Conservation (phyloP, 2,329 filamentous ascomycete species). For the Curvularia verruculosa region DNA sequence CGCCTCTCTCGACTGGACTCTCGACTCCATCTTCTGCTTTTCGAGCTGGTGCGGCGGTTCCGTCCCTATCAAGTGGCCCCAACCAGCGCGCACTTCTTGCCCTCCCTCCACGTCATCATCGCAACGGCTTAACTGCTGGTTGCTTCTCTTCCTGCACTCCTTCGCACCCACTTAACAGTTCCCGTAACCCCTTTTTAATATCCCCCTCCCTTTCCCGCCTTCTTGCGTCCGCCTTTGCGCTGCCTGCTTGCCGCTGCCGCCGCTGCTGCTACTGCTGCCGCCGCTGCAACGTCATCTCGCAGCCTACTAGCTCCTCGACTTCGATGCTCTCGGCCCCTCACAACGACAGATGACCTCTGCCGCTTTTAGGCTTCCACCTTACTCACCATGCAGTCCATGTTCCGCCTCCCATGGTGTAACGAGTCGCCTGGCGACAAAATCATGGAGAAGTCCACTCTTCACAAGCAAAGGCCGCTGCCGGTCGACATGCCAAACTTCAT, state of each 20-base stretch:
- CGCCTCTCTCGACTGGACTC: slow-evolving; percentile 26
- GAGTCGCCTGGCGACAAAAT: slow-evolving; percentile 52
- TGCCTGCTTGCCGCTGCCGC: slow-evolving; percentile 23
- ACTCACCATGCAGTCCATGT: slow-evolving; percentile 58
- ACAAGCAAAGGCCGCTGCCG: slow-evolving; percentile 52
- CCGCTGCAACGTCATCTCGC: slow-evolving; percentile 43
- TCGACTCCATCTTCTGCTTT: slow-evolving; percentile 31
- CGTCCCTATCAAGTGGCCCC: slow-evolving; percentile 34
- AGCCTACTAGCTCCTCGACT: slow-evolving; percentile 32
- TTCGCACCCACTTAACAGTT: slow-evolving; percentile 39
- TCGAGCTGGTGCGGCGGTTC: slow-evolving; percentile 27
- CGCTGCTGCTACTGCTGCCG: slow-evolving; percentile 29
- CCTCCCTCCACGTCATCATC: slow-evolving; percentile 42
- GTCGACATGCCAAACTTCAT: slow-evolving; percentile 54
- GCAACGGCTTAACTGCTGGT: slow-evolving; percentile 38
- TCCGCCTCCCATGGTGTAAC: slow-evolving; percentile 57
- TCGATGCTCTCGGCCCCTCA: slow-evolving; percentile 41
- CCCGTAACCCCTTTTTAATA: slow-evolving; percentile 41
- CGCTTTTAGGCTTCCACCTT: slow-evolving; percentile 45
- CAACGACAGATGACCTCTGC: slow-evolving; percentile 50
- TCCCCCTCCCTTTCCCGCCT: slow-evolving; percentile 21
- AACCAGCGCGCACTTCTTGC: slow-evolving; percentile 42
- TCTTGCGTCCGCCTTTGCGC: slow-evolving; percentile 21
- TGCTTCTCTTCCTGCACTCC: slow-evolving; percentile 44
- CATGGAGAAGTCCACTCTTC: slow-evolving; percentile 51